These are phyloP conservation scores for Leccinum incarnatum DNA, from an alignment of 768 basidiomycete genomes.

Conservation along the genomic window DNA sequence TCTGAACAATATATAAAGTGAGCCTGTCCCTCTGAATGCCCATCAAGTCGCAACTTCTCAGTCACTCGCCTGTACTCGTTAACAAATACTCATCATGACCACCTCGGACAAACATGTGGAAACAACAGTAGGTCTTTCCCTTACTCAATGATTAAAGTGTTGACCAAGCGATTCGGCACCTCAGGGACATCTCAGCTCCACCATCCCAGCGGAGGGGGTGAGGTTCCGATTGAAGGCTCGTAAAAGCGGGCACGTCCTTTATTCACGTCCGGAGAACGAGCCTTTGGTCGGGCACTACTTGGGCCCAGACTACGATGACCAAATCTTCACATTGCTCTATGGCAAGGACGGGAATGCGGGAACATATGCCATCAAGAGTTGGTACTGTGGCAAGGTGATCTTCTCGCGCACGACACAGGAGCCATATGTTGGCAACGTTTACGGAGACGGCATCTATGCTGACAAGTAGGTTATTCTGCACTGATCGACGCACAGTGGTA, in stretches of 20 bases:
- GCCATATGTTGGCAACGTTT: no score
- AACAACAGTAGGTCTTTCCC: no score
- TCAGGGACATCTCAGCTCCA: not conserved
- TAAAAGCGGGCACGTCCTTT: not conserved
- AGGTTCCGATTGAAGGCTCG: constrained; percentile 1
- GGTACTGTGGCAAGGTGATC: constrained; percentile 1
- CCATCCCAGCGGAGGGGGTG: not conserved
- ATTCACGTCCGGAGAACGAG: not conserved
- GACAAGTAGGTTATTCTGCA: no score
- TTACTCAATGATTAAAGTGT: no score
- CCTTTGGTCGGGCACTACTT: not conserved
- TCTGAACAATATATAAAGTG: no score
- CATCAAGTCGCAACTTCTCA: no score
- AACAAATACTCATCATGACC: no score
- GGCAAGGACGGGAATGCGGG: not conserved
- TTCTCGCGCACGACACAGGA: not conserved
- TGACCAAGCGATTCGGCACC: not conserved
- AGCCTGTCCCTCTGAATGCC: no score
- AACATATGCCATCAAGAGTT: constrained; percentile 7
- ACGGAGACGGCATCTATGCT: no score
- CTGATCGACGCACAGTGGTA: no score
- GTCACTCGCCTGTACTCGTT: no score
- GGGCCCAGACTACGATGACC: not conserved
- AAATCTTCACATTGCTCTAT: constrained; percentile 4
- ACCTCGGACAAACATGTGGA: no score